Conservation (phyloP, 2,329 filamentous ascomycete species). For the Alternaria gaisen region DNA sequence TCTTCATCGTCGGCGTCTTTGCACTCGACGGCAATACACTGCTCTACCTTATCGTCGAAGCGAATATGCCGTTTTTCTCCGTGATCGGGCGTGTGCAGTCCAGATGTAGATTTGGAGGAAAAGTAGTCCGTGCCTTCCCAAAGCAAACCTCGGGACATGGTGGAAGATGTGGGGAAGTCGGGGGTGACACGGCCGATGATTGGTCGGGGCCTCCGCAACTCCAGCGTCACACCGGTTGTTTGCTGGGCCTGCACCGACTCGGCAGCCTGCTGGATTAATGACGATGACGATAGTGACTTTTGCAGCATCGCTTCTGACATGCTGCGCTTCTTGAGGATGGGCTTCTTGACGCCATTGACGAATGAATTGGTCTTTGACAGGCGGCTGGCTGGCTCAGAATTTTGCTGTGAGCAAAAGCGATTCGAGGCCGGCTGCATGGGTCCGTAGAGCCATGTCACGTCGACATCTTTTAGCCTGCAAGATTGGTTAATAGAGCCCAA, state of each 20-base stretch:
- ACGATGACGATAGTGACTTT: constrained; percentile 85
- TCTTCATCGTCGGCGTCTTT: constrained; percentile 79
- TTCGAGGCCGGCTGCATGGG: constrained; percentile 79
- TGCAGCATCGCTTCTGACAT: constrained; percentile 97
- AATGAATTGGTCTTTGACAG: constrained; percentile 73
- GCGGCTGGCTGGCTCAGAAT: constrained; percentile 61
- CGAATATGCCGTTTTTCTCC: constrained; percentile 85
- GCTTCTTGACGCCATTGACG: constrained; percentile 74
- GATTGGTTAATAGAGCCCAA: constrained; percentile 40
- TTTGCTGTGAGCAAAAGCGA: constrained; percentile 59
- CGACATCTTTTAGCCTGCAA: constrained; percentile 89
- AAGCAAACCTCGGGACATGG: constrained; percentile 69
- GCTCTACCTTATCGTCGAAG: constrained; percentile 94
- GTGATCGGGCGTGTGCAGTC: constrained; percentile 68
- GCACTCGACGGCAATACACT: constrained; percentile 91
- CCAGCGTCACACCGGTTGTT: constrained; percentile 58
- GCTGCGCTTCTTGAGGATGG: constrained; percentile 94
- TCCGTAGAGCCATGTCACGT: constrained; percentile 97
- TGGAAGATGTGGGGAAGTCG: constrained; percentile 73
- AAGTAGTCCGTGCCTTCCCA: constrained; percentile 71
- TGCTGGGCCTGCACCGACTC: constrained; percentile 88
- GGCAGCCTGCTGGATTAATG: constrained; percentile 86
- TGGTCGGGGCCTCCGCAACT: constrained; percentile 61
- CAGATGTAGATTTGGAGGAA: constrained; percentile 75
- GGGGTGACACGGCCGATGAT: constrained; percentile 70